phyloP scores from a whole-genome alignment of 179 eudicot species.

The Beta macrorhiza region DNA sequence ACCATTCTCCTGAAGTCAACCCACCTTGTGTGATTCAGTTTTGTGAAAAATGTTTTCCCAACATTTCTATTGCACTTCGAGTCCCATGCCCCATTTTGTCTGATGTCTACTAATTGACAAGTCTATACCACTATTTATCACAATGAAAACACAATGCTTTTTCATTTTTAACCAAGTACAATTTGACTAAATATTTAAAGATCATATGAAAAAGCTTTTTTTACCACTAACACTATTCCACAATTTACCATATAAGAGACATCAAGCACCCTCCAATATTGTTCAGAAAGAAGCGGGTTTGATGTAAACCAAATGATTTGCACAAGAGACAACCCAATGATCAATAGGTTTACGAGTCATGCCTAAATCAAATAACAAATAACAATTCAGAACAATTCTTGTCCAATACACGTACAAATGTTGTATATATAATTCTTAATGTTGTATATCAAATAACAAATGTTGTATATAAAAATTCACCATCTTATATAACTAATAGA shows the following conservation, averaged over 20 bases:
- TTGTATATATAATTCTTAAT: too few relatives aligned
- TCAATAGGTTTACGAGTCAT: too few relatives aligned
- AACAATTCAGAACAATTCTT: too few relatives aligned
- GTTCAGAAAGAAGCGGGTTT: background rate
- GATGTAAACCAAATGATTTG: background rate
- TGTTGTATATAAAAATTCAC: too few relatives aligned
- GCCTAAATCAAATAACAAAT: too few relatives aligned
- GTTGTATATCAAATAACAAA: too few relatives aligned
- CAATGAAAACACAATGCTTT: background rate
- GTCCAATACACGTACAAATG: too few relatives aligned
- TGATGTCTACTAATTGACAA: too few relatives aligned
- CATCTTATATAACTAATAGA: too few relatives aligned
- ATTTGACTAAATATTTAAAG: background rate
- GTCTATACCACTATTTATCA: background rate
- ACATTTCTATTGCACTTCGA: background rate
- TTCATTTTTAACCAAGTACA: background rate
- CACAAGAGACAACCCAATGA: background rate
- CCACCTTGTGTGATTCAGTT: background rate
- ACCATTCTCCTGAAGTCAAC: background rate
- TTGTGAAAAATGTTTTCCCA: background rate
- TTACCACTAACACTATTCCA: too few relatives aligned
- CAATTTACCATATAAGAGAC: background rate
- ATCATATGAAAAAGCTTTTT: too few relatives aligned
- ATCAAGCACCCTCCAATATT: background rate
- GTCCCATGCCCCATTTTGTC: too few relatives aligned